A percentile compares a stretch with the other conserved stretches of the same genome.
Conservation (phyloP, 768 basidiomycete genomes). For the Hemileccinum rubropunctum region DNA sequence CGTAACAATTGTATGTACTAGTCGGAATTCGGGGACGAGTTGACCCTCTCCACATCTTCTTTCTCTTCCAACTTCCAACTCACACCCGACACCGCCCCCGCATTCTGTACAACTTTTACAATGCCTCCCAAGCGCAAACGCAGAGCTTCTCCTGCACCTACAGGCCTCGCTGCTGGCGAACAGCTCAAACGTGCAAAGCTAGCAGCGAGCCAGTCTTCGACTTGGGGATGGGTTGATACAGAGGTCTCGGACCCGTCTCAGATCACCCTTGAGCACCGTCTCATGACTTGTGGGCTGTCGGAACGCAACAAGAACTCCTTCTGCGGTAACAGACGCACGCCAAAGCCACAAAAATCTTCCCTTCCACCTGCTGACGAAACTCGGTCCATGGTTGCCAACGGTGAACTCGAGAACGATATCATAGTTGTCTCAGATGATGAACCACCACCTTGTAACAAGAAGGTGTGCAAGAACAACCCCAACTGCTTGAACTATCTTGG, state of each 20-base stretch:
- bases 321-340: slow-evolving; percentile 57
- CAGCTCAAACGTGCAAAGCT: slow-evolving; percentile 57
- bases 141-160: slow-evolving; percentile 42
- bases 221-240: slow-evolving; percentile 83
- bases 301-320: slow-evolving; percentile 45
- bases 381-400: slow-evolving; percentile 23
- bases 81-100: neutral
- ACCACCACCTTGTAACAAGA: slow-evolving; percentile 51
- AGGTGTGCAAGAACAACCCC: slow-evolving; percentile 70
- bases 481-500: slow-evolving; percentile 88
- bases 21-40: slow-evolving; percentile 24
- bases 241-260: slow-evolving; percentile 52
- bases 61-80: slow-evolving; percentile 5
- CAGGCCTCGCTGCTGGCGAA: slow-evolving; percentile 62
- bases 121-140: slow-evolving; percentile 64
- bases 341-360: slow-evolving; percentile 18
- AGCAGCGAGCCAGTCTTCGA: slow-evolving; percentile 41
- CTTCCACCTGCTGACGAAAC: slow-evolving; percentile 8
- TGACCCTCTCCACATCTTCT: slow-evolving; percentile 8
- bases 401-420: slow-evolving; percentile 57
- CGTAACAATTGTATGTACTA: no score
- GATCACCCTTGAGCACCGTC: slow-evolving; percentile 66
- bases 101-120: neutral
- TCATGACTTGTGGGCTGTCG: slow-evolving; percentile 68
- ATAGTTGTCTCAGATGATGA: slow-evolving; percentile 75